Base-by-base conservation (phyloP, 495 filamentous ascomycete genomes). In the Hypomontagnella submonticulosa region DNA sequence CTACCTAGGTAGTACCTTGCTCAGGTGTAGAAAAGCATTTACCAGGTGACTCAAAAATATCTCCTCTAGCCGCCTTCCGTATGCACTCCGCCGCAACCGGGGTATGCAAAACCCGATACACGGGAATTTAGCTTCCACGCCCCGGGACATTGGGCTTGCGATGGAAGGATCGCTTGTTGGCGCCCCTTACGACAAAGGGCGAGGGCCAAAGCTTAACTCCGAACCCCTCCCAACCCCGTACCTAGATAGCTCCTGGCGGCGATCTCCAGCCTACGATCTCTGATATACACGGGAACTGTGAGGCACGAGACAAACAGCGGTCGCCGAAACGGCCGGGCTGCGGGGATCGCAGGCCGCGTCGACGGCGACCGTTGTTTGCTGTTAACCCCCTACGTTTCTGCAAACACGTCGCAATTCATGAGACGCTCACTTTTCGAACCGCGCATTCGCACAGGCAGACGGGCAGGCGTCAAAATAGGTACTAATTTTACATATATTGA, bases 81-180 rank as follows among this genome's bases (percentile, higher is more conserved):
- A 61, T 67, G 63, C 57, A 67, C 57, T 61, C 51, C 57, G 63
- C 56, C 63, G 63, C 63, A 67, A 20, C 51, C 46, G 63, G 57
- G 53, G 44, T 53, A 47, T 23, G 48, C 37, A 18, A 47, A 49
- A 49, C 62, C 62, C 48, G 54, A 34, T 42, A 20, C 16, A 53
- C 55, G 56, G 62, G 62, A 47, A 33, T n/a, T 36, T 55, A 52
- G 62, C 37, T 53, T 48, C 47, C 34, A 50, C 32, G 48, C 20
- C 61, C 61, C 52, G 61, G 58, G 43, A 4, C 18, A 40, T 12
- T 58, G 43, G 34, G 34, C 15, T 48, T 9, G 16, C 15, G 47
- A 30, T 41, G 23, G 50, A 41, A 15, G 36, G 34, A 15, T 27
- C 49, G 47, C 19, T 49, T 9, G n/a, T 49, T 50, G 47, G 47